Evolutionary conservation across 257 asterid genomes (phyloP), one percentile per base, ranked within the genome.

Genomic region (Lycium barbarum): DNA sequence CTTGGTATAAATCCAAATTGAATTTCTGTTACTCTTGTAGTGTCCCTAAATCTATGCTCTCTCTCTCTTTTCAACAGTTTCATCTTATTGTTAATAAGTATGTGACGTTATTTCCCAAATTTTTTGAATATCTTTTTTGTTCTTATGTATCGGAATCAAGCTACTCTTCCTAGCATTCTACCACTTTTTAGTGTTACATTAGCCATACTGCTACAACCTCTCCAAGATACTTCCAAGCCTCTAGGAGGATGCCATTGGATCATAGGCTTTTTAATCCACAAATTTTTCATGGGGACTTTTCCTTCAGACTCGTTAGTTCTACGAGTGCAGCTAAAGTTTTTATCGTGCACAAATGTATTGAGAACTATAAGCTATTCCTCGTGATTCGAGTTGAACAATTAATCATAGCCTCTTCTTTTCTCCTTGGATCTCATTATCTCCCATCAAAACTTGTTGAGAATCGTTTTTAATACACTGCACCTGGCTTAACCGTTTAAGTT

Each of bases 311-410:
- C 13, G 71, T 63, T 63, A 63, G 10, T 63, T 63, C 71, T 63
- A 10, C 26, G 8, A 26, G 40, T 2, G 0, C 12, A 10, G 71
- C 71, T 63, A 35, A 26, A 63, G 71, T 26, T 13, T 63, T 10
- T 63, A 26, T 63, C 71, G 9, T 63, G 71, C 35, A 63, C 71
- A 63, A 63, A 22, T 63, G 12, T 63, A 22, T 63, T 36, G 71
- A 63, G 43, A 63, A 22, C 3, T 11, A 22, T 63, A 63, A 63
- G 71, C 40, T 26, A 22, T 22, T 10, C 71, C 9, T 63, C 9
- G 71, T 65, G 18, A 65, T 65, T 63, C 8, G 40, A 65, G 71
- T 65, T 65, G 43, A 65, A 65, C 40, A 65, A 65, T 65, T 65
- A 40, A 65, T 36, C 18, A 11, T 65, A 65, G 71, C 36, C 40